Evolutionary conservation across 495 filamentous ascomycete genomes (phyloP), one percentile per base, ranked within the genome.

Genomic region (Symbiotaphrina buchneri): DNA sequence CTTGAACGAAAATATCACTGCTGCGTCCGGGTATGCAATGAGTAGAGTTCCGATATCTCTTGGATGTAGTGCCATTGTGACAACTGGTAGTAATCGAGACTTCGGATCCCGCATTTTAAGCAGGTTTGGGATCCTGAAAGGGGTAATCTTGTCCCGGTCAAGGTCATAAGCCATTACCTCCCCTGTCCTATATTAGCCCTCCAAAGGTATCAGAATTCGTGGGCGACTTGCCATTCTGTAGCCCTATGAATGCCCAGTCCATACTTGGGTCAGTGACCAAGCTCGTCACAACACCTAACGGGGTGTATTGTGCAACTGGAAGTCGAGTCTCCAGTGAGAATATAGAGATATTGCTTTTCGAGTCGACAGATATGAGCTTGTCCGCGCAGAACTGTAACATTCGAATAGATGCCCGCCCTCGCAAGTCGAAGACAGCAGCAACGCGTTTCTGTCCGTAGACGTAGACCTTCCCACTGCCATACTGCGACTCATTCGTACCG

Each of bases 1-100:
- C 53, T 95, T 93, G 61, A 97, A 90, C 3, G 76, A 77, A 43
- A 83, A 95, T 21, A 84, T 67, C 18, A 81, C 81, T 3, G 79
- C 80, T 14, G 87, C 90, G 32, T 83, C 69, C 1, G 63, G 61
- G 44, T 95, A 97, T 6, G 74, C 83, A 31, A 97, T 76, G 37
- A 95, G 42, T 14, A 97, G 55, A 42, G 72, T 77, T n/a, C 87
- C 87, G 41, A 94, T 79, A 48, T 97, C 84, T 37, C 82, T 64
- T 2, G 90, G 83, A 39, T 93, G 87, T 32, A 94, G 60, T 32
- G 75, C 63, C 40, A 97, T 51, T 2, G 74, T 68, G n/a, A 91
- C 60, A 25, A 83, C 55, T 3, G 71, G 65, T 10, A 53, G 56
- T 6, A 64, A 41, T 22, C 61, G 55, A 14, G 66, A 52, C 25